Percentiles rank a stretch among this genome's conserved stretches.
These are phyloP conservation scores for Albifimbria verrucaria DNA, from an alignment of 2,329 filamentous ascomycete genomes.

Conservation along the genomic window DNA sequence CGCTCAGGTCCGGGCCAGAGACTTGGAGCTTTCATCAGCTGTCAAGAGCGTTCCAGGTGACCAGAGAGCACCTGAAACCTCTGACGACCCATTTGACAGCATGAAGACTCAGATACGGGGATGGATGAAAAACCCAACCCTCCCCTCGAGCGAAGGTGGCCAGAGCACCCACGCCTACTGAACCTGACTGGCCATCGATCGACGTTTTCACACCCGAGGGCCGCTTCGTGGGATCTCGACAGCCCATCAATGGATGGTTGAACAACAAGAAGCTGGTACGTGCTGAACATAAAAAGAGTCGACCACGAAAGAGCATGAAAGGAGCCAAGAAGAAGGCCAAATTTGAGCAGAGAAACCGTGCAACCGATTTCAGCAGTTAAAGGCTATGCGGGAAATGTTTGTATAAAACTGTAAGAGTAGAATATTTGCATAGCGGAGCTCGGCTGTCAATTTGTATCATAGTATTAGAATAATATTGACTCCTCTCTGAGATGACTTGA, in stretches of 20 bases:
- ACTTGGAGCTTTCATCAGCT: slow-evolving; percentile 22
- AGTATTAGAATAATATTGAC: too few relatives aligned
- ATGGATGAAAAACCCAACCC: background rate
- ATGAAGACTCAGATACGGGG: slow-evolving; percentile 24
- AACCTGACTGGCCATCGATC: slow-evolving; percentile 62
- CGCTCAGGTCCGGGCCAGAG: slow-evolving; percentile 69
- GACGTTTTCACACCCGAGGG: slow-evolving; percentile 86
- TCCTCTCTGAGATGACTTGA: too few relatives aligned
- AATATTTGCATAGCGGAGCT: too few relatives aligned
- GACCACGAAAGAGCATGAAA: slow-evolving; percentile 70
- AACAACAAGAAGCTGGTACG: slow-evolving; percentile 54
- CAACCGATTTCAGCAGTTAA: background rate
- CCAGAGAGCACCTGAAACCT: slow-evolving; percentile 4
- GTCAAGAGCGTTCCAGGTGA: slow-evolving; percentile 14
- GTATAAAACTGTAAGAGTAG: background rate
- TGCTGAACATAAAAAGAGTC: slow-evolving; percentile 43
- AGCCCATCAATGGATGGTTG: slow-evolving; percentile 70
- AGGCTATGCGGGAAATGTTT: background rate
- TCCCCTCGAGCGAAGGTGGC: slow-evolving; percentile 4
- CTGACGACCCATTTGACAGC: slow-evolving; percentile 18
- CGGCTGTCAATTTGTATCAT: too few relatives aligned
- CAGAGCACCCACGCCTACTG: slow-evolving; percentile 10
- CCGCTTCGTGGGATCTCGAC: slow-evolving; percentile 66
- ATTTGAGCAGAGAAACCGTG: slow-evolving; percentile 21
- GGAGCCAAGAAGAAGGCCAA: slow-evolving; percentile 45